Base-by-base conservation (phyloP, 306 rosid genomes). In the Acacia acuminata region DNA sequence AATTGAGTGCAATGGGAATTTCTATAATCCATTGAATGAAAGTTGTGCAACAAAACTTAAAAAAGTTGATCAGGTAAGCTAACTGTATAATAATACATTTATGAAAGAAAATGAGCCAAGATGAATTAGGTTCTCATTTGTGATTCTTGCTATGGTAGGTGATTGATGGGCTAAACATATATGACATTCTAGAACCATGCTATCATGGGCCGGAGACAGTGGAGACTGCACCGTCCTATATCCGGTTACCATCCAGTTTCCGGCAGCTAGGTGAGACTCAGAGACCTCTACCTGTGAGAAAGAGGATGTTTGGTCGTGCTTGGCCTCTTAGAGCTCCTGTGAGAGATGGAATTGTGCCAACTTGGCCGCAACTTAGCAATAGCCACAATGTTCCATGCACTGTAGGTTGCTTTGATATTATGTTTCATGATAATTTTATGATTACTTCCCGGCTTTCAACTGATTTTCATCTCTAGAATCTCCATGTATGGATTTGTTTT, bases 321-420 rank as follows among this genome's bases (percentile, higher is more conserved):
- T 96, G 99, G 99, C 99, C 99, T 38, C 84, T 90, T 65, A 85
- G 96, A 84, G 99, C 99, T 83, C 97, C 96, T 74, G 99, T 95
- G 24, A 92, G 92, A 86, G 90, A 84, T 55, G 99, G 99, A 68
- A 72, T 79, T 75, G 97, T 95, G 72, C 99, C 94, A 72, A 90
- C 94, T 61, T 95, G 99, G 99, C 94, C 99, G 0, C 87, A 95
- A 66, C 85, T 95, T 51, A 79, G 79, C 74, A 77, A 81, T 51
- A 73, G 84, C 69, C 10, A 56, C 43, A 3, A 1, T 43, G 90
- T 92, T 84, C 99, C 99, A 3, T 96, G 99, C 91, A 88, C 91
- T 64, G 98, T 96, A 89, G 27, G 97, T 92, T 88, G 32, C 86
- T 66, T 82, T 79, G 73, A n/a, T 42, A 42, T 19, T 50, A 25